Evolutionary conservation across 2,329 filamentous ascomycete genomes (phyloP).

Genomic region (Lecanicillium sp.): DNA sequence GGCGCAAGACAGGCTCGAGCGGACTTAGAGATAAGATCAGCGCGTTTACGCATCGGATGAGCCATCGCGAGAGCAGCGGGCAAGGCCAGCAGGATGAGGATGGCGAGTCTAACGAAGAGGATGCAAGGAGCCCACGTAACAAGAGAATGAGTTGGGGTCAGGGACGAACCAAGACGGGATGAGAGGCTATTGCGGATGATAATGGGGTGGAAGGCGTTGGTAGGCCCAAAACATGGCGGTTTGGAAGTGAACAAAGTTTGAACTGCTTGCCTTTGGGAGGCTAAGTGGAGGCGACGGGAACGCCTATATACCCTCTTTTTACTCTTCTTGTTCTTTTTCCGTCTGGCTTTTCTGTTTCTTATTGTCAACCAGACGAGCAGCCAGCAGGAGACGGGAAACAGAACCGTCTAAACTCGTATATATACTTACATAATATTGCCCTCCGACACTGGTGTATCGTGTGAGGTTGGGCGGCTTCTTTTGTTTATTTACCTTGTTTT

Average conservation of each 20-base stretch:
- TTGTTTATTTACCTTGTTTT: too few species aligned
- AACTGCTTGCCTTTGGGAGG: too few species aligned
- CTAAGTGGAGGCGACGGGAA: too few species aligned
- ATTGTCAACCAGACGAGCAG: not conserved
- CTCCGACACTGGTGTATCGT: too few species aligned
- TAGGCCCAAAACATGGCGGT: too few species aligned
- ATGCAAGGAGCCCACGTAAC: constrained; percentile 8
- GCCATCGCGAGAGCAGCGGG: constrained; percentile 16
- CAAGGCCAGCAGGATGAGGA: constrained; percentile 10
- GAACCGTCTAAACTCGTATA: too few species aligned
- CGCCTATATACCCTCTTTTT: constrained; percentile 3
- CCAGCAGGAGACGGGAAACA: too few species aligned
- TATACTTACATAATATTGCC: too few species aligned
- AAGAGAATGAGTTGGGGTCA: constrained; percentile 13
- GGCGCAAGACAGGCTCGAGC: constrained; percentile 19
- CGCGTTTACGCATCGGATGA: constrained; percentile 23
- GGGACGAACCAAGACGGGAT: constrained; percentile 14
- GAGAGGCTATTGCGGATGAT: not conserved
- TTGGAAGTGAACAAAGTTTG: too few species aligned
- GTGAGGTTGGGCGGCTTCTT: too few species aligned
- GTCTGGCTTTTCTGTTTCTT: not conserved
- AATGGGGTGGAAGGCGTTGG: too few species aligned
- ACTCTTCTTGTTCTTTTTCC: not conserved
- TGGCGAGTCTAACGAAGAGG: constrained; percentile 16
- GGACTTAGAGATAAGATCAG: constrained; percentile 27